phyloP scores from a whole-genome alignment of 2,329 filamentous ascomycete genomes.

The Colletotrichum incanum region DNA sequence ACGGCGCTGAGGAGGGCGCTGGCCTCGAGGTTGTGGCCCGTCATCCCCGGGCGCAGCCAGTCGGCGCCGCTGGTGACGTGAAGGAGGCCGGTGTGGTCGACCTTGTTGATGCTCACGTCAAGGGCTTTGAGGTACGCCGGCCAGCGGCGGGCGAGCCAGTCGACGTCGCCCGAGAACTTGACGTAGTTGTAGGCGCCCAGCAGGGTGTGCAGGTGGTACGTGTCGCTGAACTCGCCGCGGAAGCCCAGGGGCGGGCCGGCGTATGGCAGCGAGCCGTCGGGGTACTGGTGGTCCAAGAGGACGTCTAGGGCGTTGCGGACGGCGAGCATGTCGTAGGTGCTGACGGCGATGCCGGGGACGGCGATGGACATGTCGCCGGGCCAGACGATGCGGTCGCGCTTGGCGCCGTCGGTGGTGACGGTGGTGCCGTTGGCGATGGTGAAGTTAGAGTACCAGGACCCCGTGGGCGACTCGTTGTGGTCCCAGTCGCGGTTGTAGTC shows the following conservation, averaged over 20 bases:
- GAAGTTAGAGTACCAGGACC: conserved; percentile 52
- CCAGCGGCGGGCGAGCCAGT: conserved; percentile 61
- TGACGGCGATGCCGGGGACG: conserved; percentile 41
- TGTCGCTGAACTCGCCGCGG: conserved; percentile 59
- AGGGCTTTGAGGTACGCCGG: conserved; percentile 58
- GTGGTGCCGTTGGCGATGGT: conserved; percentile 52
- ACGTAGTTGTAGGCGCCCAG: conserved; percentile 67
- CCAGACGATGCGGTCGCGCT: conserved; percentile 70
- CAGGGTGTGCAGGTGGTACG: conserved; percentile 72
- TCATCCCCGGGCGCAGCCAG: conserved; percentile 67
- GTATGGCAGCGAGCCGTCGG: conserved; percentile 64
- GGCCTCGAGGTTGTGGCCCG: conserved; percentile 67
- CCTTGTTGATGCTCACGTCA: conserved; percentile 53
- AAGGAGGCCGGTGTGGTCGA: conserved; percentile 58
- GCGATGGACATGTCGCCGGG: conserved; percentile 70
- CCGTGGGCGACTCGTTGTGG: conserved; percentile 51
- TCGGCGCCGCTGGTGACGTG: conserved; percentile 65
- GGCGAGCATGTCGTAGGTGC: conserved; percentile 51
- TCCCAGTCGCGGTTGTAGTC: conserved; percentile 53
- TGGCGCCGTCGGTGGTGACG: conserved; percentile 65
- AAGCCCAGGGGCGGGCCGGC: conserved; percentile 62
- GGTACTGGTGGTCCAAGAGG: conserved; percentile 59
- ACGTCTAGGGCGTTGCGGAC: conserved; percentile 62
- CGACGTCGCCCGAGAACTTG: conserved; percentile 61
- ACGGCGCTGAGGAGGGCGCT: conserved; percentile 69